Evolutionary conservation across 2,329 filamentous ascomycete genomes (phyloP), one percentile per base, ranked within the genome.

Genomic region (Colletotrichum sojae): DNA sequence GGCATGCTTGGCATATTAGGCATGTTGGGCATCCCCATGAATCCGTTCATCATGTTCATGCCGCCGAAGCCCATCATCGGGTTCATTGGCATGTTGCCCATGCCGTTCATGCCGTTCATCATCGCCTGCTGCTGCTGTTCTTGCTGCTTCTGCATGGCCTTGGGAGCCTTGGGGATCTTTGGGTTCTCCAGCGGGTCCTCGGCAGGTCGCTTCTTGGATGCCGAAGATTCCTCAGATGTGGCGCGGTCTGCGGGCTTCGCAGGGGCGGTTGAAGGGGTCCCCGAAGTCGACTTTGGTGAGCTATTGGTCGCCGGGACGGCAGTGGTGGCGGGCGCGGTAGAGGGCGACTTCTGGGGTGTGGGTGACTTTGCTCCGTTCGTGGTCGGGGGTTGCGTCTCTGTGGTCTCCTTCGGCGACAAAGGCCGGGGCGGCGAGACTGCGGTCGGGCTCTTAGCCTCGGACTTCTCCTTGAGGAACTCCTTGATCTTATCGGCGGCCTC

Each of bases 401-500:
- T 61, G 43, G 46, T 49, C 13, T 73, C 70, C 62, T 77, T 79
- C 0, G 78, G 76, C 6, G 81, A 78, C 25, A 75, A 58, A 67
- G 59, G 71, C 66, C 71, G 58, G 70, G 72, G 62, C 49, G 78
- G 77, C 16, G 78, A 77, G 22, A 79, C 76, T 43, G 79, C 77
- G 55, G 78, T 75, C 15, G 83, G 83, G 73, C 82, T 87, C 73
- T 86, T 86, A n/a, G 83, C 80, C 76, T 88, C 87, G 69, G 82
- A 82, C 78, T 88, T 89, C 72, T 87, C 86, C 74, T 86, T 85
- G 71, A 90, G 78, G 77, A 92, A 98, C 46, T 88, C 88, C 82
- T 93, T 92, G 73, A 97, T 93, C 81, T 93, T 95, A 75, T 88
- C 85, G 72, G 90, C 88, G 71, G 90, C 89, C 74, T 96, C 94